Evolutionary conservation across 2,329 filamentous ascomycete species (phyloP), one percentile per base, ranked within the genome.

Genomic region (Botrytis byssoidea): DNA sequence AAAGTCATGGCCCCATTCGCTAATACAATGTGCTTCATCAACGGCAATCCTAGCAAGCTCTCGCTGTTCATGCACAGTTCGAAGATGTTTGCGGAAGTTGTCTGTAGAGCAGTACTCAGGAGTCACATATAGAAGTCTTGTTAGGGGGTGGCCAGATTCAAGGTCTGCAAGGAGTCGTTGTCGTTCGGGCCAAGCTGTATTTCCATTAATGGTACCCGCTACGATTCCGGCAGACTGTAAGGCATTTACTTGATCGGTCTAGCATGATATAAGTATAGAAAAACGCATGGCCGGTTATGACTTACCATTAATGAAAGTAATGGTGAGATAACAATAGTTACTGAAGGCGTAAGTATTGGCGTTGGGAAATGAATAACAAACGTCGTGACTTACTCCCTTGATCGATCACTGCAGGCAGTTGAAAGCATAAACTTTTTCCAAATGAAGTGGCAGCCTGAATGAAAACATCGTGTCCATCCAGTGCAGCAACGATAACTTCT

Each of bases 1-100:
- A 81, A 98, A 98, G 82, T 98, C 95, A 81, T 98, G 95, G 2
- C 95, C 95, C 95, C 95, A 98, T 90, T 98, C 95, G 37, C 93
- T 97, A 78, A 98, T 97, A 82, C 95, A 98, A 82, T 98, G 95
- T 3, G 95, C 95, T 83, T 98, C 95, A 80, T 98, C 95, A 73
- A 98, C 91, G 66, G 93, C 95, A 76, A 98, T 89, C 22, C 95
- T 90, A 16, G 92, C 91, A n/a, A 98, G 88, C 83, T 98, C 93
- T 73, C 89, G 88, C 81, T 98, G 94, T 74, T 89, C 85, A 80
- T 98, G 85, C 22, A 98, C 91, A 7, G 92, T 85, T 74, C 88
- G 87, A 14, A 98, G 85, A 67, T 91, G 89, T 74, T 90, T 88
- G 57, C 95, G 92, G 82, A 98, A 98, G 73, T 87, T 86, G 75